Evolutionary conservation across 2,329 filamentous ascomycete genomes (phyloP), one percentile per base, ranked within the genome.

Genomic region (Neofusicoccum umdonicola): DNA sequence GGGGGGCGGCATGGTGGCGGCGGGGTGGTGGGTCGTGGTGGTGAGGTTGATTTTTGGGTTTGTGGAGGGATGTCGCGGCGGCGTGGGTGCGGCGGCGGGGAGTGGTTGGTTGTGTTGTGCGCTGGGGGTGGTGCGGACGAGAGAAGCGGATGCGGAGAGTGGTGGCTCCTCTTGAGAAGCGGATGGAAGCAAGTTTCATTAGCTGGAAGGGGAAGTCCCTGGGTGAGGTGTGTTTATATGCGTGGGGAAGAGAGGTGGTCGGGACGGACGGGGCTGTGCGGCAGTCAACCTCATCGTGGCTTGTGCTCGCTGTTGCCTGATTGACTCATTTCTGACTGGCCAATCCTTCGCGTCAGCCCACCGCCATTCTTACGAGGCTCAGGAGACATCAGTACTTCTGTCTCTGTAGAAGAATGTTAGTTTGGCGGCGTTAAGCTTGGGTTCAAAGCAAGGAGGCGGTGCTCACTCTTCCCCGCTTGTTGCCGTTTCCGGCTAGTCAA

Each of bases 251-350:
- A 31, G 27, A 31, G 6, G n/a, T 7, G 22, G 34, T 13, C n/a
- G 11, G 17, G 56, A 47, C 2, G n/a, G 27, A 45, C 11, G 56
- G 27, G 41, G 56, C 56, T 47, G 56, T 52, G 50, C 37, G 4
- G 7, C 27, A 31, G 41, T 22, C 42, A 47, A 42, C 42, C 56
- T 27, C 17, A 11, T 47, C 11, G 42, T 60, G 56, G 56, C 56
- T 60, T 45, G 56, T 60, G 56, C 44, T 19, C n/a, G 31, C 42
- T 60, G 56, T n/a, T 60, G 56, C 56, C 56, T 60, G 27, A 27
- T 47, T 37, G 56, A 60, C 56, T 60, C 31, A 47, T 22, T 6
- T 22, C 9, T n/a, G 15, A 15, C 41, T 35, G 27, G 41, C 56
- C 34, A 37, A 13, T 47, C 7, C 3, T 3, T 13, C n/a, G 7